Evolutionary conservation across 768 basidiomycete genomes (phyloP), one percentile per base, ranked within the genome.

Genomic region (Boletus rubropictus): DNA sequence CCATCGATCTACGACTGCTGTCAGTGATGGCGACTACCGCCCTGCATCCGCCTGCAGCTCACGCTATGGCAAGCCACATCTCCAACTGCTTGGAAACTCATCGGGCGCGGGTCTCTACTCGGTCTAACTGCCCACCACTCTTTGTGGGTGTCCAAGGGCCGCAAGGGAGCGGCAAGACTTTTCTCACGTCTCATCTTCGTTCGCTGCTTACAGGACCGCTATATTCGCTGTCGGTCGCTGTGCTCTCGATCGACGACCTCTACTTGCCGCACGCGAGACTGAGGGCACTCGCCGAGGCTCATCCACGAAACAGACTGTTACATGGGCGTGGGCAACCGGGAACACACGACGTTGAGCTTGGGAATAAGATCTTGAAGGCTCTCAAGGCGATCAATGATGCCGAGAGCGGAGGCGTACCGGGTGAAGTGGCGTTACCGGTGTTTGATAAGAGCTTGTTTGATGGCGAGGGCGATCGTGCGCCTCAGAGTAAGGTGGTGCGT

Each of bases 81-180:
- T 55, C 62, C 18, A n/a, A 33, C 3, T 69, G 75, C 24, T 57
- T 77, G n/a, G 18, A 48, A 29, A 15, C 28, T 2, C 68, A 72
- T 55, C 66, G 65, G 18, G 29, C 55, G 28, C 62, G 50, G 41
- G 44, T 47, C 45, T 21, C 43, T 17, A 7, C 48, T n/a, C 36
- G 21, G n/a, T 22, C 34, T 8, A 40, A 12, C 6, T 43, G 11
- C 10, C 62, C 64, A 20, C 92, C 94, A 3, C 70, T 96, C 14
- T 86, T 96, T 51, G 80, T 94, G 11, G 92, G 83, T 3, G 60
- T 96, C 14, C 94, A 96, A 68, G 94, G 94, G 1, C 92, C 94
- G 0, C 94, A 97, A 66, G 94, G 94, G 10, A 88, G 86, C 43
- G 93, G 94, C 28, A 98, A 98, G 71, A 86, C 92, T 0, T 90